Base-by-base conservation (phyloP, 306 rosid genomes). In the Gillenia trifoliata region DNA sequence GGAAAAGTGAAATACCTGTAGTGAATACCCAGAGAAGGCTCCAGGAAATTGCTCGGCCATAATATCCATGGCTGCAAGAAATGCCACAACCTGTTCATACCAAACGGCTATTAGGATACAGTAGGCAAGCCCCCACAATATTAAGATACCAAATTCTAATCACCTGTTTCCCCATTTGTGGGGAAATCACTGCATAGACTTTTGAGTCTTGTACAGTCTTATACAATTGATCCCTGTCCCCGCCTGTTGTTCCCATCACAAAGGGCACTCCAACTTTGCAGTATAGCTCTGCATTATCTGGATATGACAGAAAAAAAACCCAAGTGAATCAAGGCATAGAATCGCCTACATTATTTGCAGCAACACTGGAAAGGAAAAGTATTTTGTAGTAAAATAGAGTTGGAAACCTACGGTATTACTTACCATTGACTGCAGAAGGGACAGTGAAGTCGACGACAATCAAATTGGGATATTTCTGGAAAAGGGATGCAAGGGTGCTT, bases 211-310 rank as follows among this genome's bases (percentile, higher is more conserved):
- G 64, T 68, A 92, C 96, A n/a, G 87, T 92, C 84, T 88, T 88
- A 75, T 79, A 68, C 78, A 94, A 66, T 33, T 63, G 79, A 54
- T 86, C 92, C 76, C 97, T 88, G 73, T 94, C 96, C 52, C 96
- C 96, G 36, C 99, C 96, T 3, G 99, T 94, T 68, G 98, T 94
- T 71, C 98, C 96, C 90, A 94, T 94, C 87, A 94, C 99, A 59
- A 92, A 92, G 70, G 97, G 98, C 55, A 92, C 96, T 54, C 98
- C 97, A 43, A 92, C 86, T 76, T 83, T 89, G 84, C 89, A 66
- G 77, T 92, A 94, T 26, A 92, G 86, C 79, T 84, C 96, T 74
- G 96, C 97, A 80, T 94, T 94, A 78, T 73, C 99, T 92, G 79
- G 75, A 86, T 30, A 76, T 17, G 49, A 78, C 40, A 60, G 56